Conservation (phyloP, 768 basidiomycete genomes). For the Sporobolomyces roseus region DNA sequence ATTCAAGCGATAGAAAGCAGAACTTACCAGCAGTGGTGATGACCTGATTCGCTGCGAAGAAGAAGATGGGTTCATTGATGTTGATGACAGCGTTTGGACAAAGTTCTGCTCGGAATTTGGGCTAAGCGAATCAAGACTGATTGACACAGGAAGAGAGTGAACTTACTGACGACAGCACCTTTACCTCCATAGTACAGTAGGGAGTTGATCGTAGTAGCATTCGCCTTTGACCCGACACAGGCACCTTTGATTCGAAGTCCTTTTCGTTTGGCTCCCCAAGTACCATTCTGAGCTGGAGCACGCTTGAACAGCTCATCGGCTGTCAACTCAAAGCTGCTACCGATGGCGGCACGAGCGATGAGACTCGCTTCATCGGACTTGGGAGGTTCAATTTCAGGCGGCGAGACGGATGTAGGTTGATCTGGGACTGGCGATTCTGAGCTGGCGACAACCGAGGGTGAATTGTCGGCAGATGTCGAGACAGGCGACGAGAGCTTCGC, state of each 20-base stretch:
- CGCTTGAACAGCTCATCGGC: not conserved
- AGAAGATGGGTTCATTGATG: slow-evolving; percentile 24
- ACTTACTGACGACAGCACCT: not conserved
- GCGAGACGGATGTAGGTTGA: no score
- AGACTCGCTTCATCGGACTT: not conserved
- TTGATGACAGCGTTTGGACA: slow-evolving; percentile 22
- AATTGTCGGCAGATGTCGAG: no score
- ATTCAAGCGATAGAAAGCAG: no score
- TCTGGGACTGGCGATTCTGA: no score
- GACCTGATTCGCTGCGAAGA: slow-evolving; percentile 15
- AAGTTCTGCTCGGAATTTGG: slow-evolving; percentile 5
- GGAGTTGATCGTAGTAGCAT: slow-evolving; percentile 11
- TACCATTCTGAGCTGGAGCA: not conserved
- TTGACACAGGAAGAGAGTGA: no score
- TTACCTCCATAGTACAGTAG: slow-evolving; percentile 20
- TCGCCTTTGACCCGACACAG: slow-evolving; percentile 5
- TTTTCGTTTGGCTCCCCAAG: no score
- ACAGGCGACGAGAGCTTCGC: no score
- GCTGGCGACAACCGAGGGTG: no score
- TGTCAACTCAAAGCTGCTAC: not conserved
- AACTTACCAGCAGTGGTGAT: slow-evolving; percentile 22
- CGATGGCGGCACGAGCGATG: not conserved
- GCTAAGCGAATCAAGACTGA: no score
- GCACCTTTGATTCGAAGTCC: not conserved
- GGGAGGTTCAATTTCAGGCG: no score